A percentile compares a stretch with the other conserved stretches of the same genome.
Conservation (phyloP, 2,329 filamentous ascomycete genomes). For the Claviceps purpurea region DNA sequence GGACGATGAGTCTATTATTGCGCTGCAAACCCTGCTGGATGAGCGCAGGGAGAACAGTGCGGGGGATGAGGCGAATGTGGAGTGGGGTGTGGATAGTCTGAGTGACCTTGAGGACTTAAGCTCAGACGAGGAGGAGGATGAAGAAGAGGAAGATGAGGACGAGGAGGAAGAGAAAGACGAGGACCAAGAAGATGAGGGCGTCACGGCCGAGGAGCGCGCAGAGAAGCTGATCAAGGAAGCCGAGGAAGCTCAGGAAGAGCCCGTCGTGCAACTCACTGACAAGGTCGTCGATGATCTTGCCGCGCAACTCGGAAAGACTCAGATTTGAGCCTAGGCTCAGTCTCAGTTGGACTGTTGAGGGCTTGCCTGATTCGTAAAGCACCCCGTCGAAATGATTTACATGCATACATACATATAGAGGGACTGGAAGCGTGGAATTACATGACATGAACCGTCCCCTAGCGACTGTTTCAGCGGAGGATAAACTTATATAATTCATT, state of each 20-base stretch:
- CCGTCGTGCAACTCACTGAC: constrained; percentile 56
- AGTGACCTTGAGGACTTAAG: constrained; percentile 73
- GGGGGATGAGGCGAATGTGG: constrained; percentile 53
- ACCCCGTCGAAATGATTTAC: neutral
- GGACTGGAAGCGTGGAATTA: constrained; percentile 12
- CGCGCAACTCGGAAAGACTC: constrained; percentile 59
- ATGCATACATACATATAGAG: constrained; percentile 4
- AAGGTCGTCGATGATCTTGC: constrained; percentile 73
- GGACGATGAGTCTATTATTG: constrained; percentile 60
- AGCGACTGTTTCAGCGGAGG: neutral
- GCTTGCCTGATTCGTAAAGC: too few relatives aligned
- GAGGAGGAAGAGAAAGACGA: constrained; percentile 49
- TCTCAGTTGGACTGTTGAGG: neutral
- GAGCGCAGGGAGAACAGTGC: constrained; percentile 62
- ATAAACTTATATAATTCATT: too few relatives aligned
- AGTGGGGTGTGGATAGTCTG: constrained; percentile 75
- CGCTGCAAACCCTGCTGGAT: constrained; percentile 58
- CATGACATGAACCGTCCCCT: constrained; percentile 9
- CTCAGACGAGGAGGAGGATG: constrained; percentile 55
- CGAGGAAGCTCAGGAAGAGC: constrained; percentile 59
- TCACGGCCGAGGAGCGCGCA: constrained; percentile 47
- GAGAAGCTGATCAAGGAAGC: constrained; percentile 59
- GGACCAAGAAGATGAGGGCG: constrained; percentile 51
- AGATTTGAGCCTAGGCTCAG: constrained; percentile 23
- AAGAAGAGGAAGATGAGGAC: constrained; percentile 23